Evolutionary conservation across 306 rosid species (phyloP).

Genomic region (Citrullus amarus): DNA sequence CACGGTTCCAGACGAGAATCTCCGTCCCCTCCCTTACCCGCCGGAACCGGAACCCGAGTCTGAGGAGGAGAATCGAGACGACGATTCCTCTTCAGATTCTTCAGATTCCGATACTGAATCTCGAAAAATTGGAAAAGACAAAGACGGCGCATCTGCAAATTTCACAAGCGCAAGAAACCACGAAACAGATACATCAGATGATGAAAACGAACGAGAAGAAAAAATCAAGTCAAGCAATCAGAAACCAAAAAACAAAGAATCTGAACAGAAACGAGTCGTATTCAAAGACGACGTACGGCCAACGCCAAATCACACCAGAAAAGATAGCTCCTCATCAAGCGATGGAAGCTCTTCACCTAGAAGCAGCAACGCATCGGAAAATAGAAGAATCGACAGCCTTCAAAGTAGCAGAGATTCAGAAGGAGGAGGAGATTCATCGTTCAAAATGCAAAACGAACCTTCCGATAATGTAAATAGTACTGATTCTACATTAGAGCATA

Average conservation of each 20-base stretch:
- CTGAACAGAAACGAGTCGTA: conserved; percentile 13
- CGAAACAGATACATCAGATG: not conserved
- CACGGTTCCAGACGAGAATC: conserved; percentile 17
- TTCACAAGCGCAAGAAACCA: conserved; percentile 5
- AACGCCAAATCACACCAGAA: conserved; percentile 19
- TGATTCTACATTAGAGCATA: conserved; percentile 1
- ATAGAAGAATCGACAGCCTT: conserved; percentile 9
- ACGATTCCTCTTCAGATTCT: not conserved
- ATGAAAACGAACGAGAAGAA: not conserved
- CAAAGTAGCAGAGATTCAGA: conserved; percentile 14
- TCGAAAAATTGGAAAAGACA: not conserved
- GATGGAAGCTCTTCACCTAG: conserved; percentile 16
- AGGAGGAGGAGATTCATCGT: not conserved
- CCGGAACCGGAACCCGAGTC: not conserved
- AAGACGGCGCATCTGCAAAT: not conserved
- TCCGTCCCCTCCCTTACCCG: conserved; percentile 14
- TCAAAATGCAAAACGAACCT: not conserved
- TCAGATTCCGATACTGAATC: conserved; percentile 4
- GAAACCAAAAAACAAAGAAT: not conserved
- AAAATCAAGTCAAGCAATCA: not conserved
- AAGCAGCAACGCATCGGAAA: conserved; percentile 14
- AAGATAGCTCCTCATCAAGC: conserved; percentile 24
- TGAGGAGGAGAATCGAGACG: not conserved
- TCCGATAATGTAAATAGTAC: not conserved
- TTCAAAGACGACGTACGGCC: not conserved